Evolutionary conservation across 2,329 filamentous ascomycete species (phyloP), one percentile per base, ranked within the genome.

Genomic region (Penicillium palitans): DNA sequence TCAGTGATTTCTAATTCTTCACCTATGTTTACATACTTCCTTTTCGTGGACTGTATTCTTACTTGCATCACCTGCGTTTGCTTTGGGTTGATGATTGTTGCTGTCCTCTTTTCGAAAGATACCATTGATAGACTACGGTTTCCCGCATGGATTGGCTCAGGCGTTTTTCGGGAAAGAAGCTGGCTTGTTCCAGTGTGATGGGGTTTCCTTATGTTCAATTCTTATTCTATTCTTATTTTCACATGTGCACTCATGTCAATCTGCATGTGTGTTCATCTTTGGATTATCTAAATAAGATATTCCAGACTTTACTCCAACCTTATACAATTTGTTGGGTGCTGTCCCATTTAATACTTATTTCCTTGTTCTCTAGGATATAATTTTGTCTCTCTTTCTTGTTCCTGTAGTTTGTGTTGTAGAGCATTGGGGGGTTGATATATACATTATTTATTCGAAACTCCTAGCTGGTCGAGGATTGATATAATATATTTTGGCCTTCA

Each of bases 111-210:
- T 55, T 60, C 55, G 60, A 62, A 63, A 70, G 72, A 74, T 74
- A 74, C 71, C 72, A 73, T 61, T 60, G 70, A 72, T 74, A 74
- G 70, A 74, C 60, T 59, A 66, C 60, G 61, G 61, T 61, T 60
- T 57, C 29, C 57, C 24, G 64, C 66, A 68, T 68, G 57, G 49
- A 49, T 31, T 58, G 63, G 65, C 55, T 63, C 61, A 58, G 64
- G 64, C 61, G 65, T 67, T 67, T 61, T 45, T 39, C 21, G 42
- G 51, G 50, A 27, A 35, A 51, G 47, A 27, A 53, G 47, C 50
- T 52, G 56, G 41, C 45, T 55, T 64, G 21, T 37, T 41, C 17
- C 27, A 15, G 47, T 31, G 15, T 33, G 31, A 25, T 41, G 41
- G 31, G 25, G 52, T 55, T 56, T 58, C 24, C 51, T 60, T 61